Evolutionary conservation across 176 grass and related monocot species (phyloP), one percentile per base, ranked within the genome.

Genomic region (Aechmea fasciata): DNA sequence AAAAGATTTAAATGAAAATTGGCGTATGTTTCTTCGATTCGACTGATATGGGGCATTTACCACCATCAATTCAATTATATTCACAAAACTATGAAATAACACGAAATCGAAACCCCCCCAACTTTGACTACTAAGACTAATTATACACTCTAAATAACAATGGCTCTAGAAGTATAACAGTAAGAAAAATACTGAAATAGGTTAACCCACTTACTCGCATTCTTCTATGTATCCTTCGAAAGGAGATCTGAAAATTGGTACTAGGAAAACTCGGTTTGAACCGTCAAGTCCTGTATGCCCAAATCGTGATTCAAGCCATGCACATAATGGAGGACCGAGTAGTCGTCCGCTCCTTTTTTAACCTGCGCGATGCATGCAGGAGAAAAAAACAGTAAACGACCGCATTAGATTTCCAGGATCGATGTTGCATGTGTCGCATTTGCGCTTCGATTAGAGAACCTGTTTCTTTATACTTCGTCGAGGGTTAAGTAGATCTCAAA

Each of bases 251-350:
- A 41, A 61, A 61, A 61, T 1, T 19, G 24, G 57, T 64, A 48
- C 83, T 88, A 85, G 24, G 50, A 54, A 12, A 82, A 24, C 15
- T 92, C 86, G 8, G 79, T 82, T 59, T 97, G 89, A 73, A 97
- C 51, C 49, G 84, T 90, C 77, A 97, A 70, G 69, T 92, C 89
- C 15, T 90, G 84, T 78, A 92, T 83, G 17, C 86, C 93, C 71
- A 92, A 57, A 55, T 97, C 93, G 61, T 97, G 84, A 63, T 92
- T 90, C 26, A 92, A 78, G 47, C 88, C 89, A 69, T 97, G 81
- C 9, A 81, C 77, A 49, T 85, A 68, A 20, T 90, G 86, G 49
- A 92, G 74, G 63, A 92, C 79, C 4, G 65, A 53, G 9, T 72
- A 20, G 13, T 87, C 77, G 41, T 90, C 65, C 23, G 70, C 72